These are phyloP conservation scores for Batrachochytrium dendrobatidis DNA, from an alignment of 371 early-diverging fungal species.

Conservation along the genomic window DNA sequence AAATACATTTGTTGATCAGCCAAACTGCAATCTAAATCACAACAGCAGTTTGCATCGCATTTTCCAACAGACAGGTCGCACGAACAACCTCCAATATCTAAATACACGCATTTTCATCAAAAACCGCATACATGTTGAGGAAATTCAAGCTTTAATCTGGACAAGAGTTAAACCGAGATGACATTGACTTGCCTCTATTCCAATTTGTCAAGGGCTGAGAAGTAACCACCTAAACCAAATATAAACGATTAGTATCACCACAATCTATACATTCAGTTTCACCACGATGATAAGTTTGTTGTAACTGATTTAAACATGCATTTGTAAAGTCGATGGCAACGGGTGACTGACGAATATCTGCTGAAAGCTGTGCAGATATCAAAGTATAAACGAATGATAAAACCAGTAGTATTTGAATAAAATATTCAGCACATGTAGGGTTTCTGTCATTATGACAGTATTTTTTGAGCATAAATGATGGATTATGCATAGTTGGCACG, in stretches of 20 bases:
- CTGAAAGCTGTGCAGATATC: neutral
- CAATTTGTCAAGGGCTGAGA: neutral
- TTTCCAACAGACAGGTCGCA: slow-evolving; percentile 21
- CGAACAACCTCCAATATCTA: slow-evolving; percentile 8
- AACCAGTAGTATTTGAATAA: too few relatives aligned
- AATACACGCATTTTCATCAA: neutral
- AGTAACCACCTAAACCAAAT: neutral
- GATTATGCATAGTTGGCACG: too few relatives aligned
- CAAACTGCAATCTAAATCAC: slow-evolving; percentile 26
- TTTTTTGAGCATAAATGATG: too few relatives aligned
- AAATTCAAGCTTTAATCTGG: neutral
- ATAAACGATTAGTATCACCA: neutral
- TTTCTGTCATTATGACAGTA: too few relatives aligned
- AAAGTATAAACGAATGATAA: neutral
- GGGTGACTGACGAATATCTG: neutral
- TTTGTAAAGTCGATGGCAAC: slow-evolving; percentile 1
- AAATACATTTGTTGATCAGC: slow-evolving; percentile 4
- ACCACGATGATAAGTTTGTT: neutral
- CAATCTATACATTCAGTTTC: neutral
- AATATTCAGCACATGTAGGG: too few relatives aligned
- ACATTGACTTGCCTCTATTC: neutral
- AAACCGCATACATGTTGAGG: neutral
- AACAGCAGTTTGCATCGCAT: slow-evolving; percentile 36
- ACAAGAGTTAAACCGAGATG: neutral
- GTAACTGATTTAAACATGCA: too few relatives aligned